These are phyloP conservation scores for Rhamnella rubrinervis DNA, from an alignment of 331 rosid genomes.

Conservation along the genomic window DNA sequence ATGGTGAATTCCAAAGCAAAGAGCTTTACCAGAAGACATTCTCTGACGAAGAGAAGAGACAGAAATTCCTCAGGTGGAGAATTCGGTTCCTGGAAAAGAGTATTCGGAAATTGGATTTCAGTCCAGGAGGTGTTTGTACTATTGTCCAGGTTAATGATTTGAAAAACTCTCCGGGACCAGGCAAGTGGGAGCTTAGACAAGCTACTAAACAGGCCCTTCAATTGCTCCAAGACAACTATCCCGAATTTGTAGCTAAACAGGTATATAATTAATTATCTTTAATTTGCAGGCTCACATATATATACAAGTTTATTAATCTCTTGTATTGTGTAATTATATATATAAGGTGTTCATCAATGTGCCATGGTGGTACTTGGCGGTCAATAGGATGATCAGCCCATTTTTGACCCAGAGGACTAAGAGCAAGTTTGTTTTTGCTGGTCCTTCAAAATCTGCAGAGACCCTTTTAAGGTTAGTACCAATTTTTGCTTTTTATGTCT, in stretches of 20 bases:
- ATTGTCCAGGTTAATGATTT: constrained; percentile 78
- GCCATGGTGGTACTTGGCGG: constrained; percentile 91
- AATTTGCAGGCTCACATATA: neutral
- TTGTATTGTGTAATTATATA: neutral
- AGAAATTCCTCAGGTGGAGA: constrained; percentile 60
- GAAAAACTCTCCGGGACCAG: constrained; percentile 73
- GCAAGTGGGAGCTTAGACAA: constrained; percentile 71
- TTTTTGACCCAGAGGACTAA: constrained; percentile 75
- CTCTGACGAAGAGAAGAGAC: constrained; percentile 66
- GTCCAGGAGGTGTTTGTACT: constrained; percentile 60
- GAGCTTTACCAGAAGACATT: constrained; percentile 64
- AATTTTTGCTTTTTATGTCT: neutral
- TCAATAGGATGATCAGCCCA: constrained; percentile 74
- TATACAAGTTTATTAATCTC: neutral
- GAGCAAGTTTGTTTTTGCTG: constrained; percentile 82
- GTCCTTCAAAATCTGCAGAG: constrained; percentile 75
- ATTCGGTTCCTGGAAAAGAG: constrained; percentile 73
- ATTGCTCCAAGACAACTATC: constrained; percentile 74
- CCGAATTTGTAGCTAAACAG: constrained; percentile 83
- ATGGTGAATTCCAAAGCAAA: constrained; percentile 60
- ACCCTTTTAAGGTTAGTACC: constrained; percentile 56
- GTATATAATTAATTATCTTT: constrained; percentile 14
- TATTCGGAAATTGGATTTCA: constrained; percentile 68
- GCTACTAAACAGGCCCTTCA: constrained; percentile 84
- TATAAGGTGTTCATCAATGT: constrained; percentile 77